These are phyloP conservation scores for Apostasia ramifera DNA, from an alignment of 106 monocot genomes.

Conservation along the genomic window DNA sequence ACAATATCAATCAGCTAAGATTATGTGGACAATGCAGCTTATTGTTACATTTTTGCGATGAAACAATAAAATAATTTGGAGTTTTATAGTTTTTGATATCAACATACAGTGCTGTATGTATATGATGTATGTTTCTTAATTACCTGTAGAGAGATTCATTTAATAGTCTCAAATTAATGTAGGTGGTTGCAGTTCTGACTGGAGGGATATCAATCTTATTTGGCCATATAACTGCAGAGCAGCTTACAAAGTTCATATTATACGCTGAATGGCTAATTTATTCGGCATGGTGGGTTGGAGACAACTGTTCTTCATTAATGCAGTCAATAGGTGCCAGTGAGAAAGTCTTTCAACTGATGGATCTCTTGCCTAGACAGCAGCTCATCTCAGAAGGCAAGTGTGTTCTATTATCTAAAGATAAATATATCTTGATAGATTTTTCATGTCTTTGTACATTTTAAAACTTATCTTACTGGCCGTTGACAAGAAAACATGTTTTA, in stretches of 20 bases:
- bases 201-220: conserved; percentile 81
- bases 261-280: conserved; percentile 94
- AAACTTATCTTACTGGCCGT: too few species aligned
- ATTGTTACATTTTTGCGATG: background rate
- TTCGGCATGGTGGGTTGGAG: conserved; percentile 86
- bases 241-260: conserved; percentile 84
- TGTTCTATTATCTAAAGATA: background rate
- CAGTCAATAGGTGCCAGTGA: conserved; percentile 97
- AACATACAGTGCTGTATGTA: background rate
- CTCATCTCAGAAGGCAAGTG: conserved; percentile 51
- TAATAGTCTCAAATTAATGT: conserved; percentile 17
- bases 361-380: conserved; percentile 65
- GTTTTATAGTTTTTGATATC: background rate
- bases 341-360: conserved; percentile 87
- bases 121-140: background rate
- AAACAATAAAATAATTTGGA: background rate
- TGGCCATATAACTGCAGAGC: conserved; percentile 84
- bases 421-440: too few species aligned
- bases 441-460: too few species aligned
- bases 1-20: background rate
- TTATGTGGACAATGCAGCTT: background rate
- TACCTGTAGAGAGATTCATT: background rate
- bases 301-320: conserved; percentile 92
- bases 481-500: too few species aligned
- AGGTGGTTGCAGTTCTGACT: conserved; percentile 87